Conservation (phyloP, 2,329 filamentous ascomycete species). For the Pochonia chlamydosporia region DNA sequence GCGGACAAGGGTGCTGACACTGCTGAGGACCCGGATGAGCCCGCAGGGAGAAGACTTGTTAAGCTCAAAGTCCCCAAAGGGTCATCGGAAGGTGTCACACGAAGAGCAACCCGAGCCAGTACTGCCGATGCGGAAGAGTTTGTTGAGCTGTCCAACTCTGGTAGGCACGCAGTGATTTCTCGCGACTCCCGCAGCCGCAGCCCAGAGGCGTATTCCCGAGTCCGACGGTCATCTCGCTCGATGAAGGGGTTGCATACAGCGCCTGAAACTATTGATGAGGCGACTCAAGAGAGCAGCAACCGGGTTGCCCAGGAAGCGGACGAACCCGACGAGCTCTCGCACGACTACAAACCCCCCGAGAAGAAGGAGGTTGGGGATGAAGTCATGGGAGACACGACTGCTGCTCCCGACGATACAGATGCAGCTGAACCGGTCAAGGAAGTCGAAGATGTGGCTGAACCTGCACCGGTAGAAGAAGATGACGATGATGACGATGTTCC, state of each 20-base stretch:
- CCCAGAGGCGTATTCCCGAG: slow-evolving; percentile 43
- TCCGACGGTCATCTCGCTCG: slow-evolving; percentile 40
- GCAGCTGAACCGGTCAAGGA: slow-evolving; percentile 20
- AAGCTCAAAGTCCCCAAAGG: slow-evolving; percentile 36
- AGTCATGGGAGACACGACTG: slow-evolving; percentile 19
- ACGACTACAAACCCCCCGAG: slow-evolving; percentile 21
- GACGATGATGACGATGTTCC: slow-evolving; percentile 46
- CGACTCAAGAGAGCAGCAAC: slow-evolving; percentile 45
- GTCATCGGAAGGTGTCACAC: slow-evolving; percentile 23
- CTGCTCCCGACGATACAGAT: slow-evolving; percentile 13
- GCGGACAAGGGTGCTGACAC: slow-evolving; percentile 11
- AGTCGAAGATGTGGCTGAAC: slow-evolving; percentile 18
- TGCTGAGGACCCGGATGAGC: slow-evolving; percentile 22
- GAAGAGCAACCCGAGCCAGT: slow-evolving; percentile 45
- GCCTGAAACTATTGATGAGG: slow-evolving; percentile 45
- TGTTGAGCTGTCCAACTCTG: slow-evolving; percentile 54
- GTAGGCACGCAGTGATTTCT: slow-evolving; percentile 47
- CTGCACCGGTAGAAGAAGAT: slow-evolving; percentile 28
- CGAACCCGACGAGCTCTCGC: slow-evolving; percentile 31
- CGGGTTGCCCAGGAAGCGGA: slow-evolving; percentile 25
- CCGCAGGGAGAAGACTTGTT: slow-evolving; percentile 33
- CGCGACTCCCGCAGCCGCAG: slow-evolving; percentile 49
- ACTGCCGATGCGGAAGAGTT: slow-evolving; percentile 51
- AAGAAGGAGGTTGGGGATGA: slow-evolving; percentile 24
- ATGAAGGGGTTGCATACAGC: slow-evolving; percentile 45